These are phyloP conservation scores for Zea luxurians DNA, from an alignment of 176 grass and related monocot genomes.

Conservation along the genomic window DNA sequence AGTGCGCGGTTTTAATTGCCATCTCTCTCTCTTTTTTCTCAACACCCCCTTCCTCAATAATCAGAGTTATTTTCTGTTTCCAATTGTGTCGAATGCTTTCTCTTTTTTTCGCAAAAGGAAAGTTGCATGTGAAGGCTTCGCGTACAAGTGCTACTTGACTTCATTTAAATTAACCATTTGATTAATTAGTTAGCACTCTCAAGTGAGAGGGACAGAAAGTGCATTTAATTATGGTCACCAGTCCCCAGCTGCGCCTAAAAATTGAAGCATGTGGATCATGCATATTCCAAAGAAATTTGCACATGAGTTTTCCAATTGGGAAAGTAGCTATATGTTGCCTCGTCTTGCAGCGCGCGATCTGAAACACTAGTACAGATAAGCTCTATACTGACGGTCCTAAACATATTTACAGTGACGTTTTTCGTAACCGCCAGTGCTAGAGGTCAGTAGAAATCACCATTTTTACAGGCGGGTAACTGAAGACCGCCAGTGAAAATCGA, in stretches of 20 bases:
- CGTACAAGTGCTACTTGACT: slow-evolving; percentile 17
- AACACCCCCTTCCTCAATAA: too few species aligned
- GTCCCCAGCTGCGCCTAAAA: background rate
- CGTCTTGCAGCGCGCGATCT: background rate
- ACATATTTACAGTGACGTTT: too few species aligned
- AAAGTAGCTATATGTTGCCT: slow-evolving; percentile 1
- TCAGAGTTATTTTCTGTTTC: background rate
- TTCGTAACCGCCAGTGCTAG: too few species aligned
- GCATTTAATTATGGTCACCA: background rate
- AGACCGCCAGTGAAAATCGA: too few species aligned
- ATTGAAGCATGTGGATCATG: slow-evolving; percentile 24
- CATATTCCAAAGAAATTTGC: slow-evolving; percentile 1
- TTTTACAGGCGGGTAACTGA: too few species aligned
- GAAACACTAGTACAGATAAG: too few species aligned
- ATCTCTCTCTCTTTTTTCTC: background rate
- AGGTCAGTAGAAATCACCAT: too few species aligned
- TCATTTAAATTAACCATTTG: background rate
- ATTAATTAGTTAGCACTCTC: background rate
- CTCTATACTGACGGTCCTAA: too few species aligned
- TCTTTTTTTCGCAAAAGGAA: too few species aligned
- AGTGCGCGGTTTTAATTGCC: too few species aligned
- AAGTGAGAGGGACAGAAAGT: background rate
- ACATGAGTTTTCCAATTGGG: slow-evolving; percentile 1
- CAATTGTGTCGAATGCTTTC: background rate
- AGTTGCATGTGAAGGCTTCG: background rate